phyloP scores from a whole-genome alignment of 306 rosid species.

The Arachis stenosperma region DNA sequence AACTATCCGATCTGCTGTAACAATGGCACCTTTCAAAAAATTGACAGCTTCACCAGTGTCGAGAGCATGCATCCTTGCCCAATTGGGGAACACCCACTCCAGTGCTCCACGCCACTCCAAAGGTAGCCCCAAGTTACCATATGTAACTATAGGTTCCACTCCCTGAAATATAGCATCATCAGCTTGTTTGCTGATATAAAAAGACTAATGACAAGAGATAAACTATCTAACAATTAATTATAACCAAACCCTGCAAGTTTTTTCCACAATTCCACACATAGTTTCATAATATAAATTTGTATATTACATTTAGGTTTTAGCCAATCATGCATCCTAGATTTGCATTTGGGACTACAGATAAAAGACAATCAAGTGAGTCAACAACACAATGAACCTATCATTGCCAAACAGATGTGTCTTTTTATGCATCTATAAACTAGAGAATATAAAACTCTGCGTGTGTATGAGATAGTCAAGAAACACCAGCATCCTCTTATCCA shows the following conservation, averaged over 20 bases:
- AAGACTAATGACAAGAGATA: constrained; percentile 24
- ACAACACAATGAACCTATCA: constrained; percentile 22
- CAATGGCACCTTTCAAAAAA: constrained; percentile 86
- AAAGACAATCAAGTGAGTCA: constrained; percentile 29
- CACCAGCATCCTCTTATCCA: no score
- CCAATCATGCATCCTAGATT: constrained; percentile 1
- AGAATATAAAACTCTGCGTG: no score
- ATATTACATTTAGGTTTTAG: constrained; percentile 33
- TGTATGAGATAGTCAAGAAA: no score
- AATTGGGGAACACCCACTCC: constrained; percentile 85
- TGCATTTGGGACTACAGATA: constrained; percentile 4
- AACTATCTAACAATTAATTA: constrained; percentile 7
- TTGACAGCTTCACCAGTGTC: constrained; percentile 91
- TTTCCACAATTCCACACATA: neutral
- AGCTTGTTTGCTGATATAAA: constrained; percentile 33
- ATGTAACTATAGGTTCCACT: constrained; percentile 81
- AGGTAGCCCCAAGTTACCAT: constrained; percentile 77
- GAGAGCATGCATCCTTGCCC: constrained; percentile 96
- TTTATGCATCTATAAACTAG: no score
- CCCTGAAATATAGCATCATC: constrained; percentile 58
- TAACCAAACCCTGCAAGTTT: constrained; percentile 19
- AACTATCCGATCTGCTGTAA: constrained; percentile 82
- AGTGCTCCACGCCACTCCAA: constrained; percentile 82
- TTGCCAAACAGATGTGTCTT: no score
- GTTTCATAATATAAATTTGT: constrained; percentile 26